Evolutionary conservation across 352 stramenopile genomes (phyloP), one percentile per base, ranked within the genome.

Genomic region (Globisporangium okanoganense): DNA sequence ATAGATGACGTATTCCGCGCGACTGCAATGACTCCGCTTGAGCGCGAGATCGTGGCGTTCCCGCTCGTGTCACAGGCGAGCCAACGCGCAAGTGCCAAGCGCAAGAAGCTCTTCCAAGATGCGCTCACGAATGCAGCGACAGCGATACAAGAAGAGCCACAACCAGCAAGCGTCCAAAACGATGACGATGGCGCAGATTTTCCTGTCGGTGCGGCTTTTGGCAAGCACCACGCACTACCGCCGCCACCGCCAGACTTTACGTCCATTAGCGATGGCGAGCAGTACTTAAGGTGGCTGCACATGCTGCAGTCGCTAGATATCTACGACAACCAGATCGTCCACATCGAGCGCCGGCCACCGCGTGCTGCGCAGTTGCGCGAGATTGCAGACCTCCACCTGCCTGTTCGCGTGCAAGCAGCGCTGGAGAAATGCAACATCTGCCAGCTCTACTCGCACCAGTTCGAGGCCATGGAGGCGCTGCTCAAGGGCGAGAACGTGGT

Each of bases 361-460:
- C 73, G 82, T 5, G 27, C 64, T 43, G 87, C 85, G 13, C 57
- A 77, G 48, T 85, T 72, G 62, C 52, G 71, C 2, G 61, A 69
- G 4, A 57, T 90, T 2, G 29, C 65, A 1, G 58, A 72, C 18
- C 58, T 92, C 16, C 25, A 64, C 3, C 53, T 96, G 24, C 72
- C 73, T 0, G 44, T 60, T 13, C 57, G 50, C 48, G 67, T 95
- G 18, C 56, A 58, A 8, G 52, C 58, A 3, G 73, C 80, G 18
- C 65, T 97, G 18, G 40, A 68, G 0, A 69, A 72, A 24, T 66
- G 65, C 54, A 85, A 79, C 51, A 82, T 95, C 53, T 50, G 50
- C 22, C 73, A 83, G 54, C 75, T 99, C 35, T 99, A 98, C 61
- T 82, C 77, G 44, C 97, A 99, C 72, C 97, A 95, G 60, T 85